Base-by-base conservation (phyloP, 768 basidiomycete genomes). In the Collybia mongolica region DNA sequence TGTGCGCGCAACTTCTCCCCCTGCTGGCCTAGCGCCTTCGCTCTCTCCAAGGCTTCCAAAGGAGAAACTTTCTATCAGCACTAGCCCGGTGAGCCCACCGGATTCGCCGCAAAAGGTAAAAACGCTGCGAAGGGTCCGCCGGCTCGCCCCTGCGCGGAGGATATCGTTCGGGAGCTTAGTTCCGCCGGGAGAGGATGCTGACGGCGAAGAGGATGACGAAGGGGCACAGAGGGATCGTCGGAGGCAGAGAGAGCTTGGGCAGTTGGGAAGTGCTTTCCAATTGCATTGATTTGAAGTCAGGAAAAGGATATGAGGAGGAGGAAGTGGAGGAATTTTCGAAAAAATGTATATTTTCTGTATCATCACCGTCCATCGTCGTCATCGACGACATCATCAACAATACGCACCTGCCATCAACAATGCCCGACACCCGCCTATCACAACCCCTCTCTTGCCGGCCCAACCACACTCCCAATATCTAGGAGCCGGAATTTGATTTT, bases 201-300 rank as follows among this genome's bases (percentile, higher is more conserved):
- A 73, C 54, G 68, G 58, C 28, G 63, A 70, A 46, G 66, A 66
- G 49, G 65, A 70, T 22, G 63, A 64, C n/a, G 66, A 63, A 26
- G 49, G 48, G 7, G 17, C 37, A 22, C 51, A 20, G 44, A 43
- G 53, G 11, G 54, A 51, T 19, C 48, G 46, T 1, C 40, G 36
- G 44, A 56, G 51, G 26, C 55, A 55, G 45, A 49, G 57, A 23
- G 57, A 54, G 32, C 39, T 55, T 38, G 52, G 64, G 39, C 70
- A 70, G 49, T 65, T 91, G 44, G 89, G 79, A 23, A 90, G 87
- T 60, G 89, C 89, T 22, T 88, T 92, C 64, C 83, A 86, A 56
- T 66, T 87, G 65, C 74, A 70, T 12, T 86, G 57, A 74, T 11
- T 26, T 7, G 24, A 26, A 26, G 24, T 26, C 7, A 26, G 24